Conservation (phyloP, 169 alveolate genomes). For the Plasmodium vivax region DNA sequence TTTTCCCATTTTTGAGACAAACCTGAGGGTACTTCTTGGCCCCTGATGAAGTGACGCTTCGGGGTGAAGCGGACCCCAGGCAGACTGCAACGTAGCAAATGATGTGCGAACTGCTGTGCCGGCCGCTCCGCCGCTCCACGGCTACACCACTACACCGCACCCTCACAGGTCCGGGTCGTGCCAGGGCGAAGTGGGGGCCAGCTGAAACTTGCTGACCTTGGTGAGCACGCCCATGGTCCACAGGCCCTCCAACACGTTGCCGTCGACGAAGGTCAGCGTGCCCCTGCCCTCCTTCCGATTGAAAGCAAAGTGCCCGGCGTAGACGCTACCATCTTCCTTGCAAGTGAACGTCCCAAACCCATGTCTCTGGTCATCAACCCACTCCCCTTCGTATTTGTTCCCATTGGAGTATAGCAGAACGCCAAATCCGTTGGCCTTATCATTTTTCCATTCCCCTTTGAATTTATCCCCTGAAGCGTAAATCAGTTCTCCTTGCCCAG, state of each 20-base stretch:
- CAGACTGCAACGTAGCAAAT: not conserved
- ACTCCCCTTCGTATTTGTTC: constrained; percentile 93
- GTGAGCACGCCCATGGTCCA: constrained; percentile 84
- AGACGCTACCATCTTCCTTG: constrained; percentile 90
- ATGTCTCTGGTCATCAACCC: constrained; percentile 93
- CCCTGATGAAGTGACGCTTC: not conserved
- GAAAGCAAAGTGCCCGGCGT: constrained; percentile 91
- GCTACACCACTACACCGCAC: not conserved
- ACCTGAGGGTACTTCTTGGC: not conserved
- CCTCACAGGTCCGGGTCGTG: constrained; percentile 81
- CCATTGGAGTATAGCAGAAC: constrained; percentile 93
- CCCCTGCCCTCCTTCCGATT: constrained; percentile 93
- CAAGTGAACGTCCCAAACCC: constrained; percentile 92
- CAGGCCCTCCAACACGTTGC: constrained; percentile 85
- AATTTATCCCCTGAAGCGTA: constrained; percentile 93
- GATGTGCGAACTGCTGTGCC: too few relatives aligned
- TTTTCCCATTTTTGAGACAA: not conserved
- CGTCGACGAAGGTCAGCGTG: constrained; percentile 83
- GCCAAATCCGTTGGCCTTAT: constrained; percentile 96
- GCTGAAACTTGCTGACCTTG: constrained; percentile 79
- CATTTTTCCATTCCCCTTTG: constrained; percentile 94
- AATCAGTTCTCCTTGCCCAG: constrained; percentile 95
- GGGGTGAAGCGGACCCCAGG: not conserved
- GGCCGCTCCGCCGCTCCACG: not conserved
- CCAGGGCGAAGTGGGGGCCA: constrained; percentile 83